Evolutionary conservation across 1,284 basidiomycete genomes (phyloP).

Genomic region (Cryptococcus sp.): DNA sequence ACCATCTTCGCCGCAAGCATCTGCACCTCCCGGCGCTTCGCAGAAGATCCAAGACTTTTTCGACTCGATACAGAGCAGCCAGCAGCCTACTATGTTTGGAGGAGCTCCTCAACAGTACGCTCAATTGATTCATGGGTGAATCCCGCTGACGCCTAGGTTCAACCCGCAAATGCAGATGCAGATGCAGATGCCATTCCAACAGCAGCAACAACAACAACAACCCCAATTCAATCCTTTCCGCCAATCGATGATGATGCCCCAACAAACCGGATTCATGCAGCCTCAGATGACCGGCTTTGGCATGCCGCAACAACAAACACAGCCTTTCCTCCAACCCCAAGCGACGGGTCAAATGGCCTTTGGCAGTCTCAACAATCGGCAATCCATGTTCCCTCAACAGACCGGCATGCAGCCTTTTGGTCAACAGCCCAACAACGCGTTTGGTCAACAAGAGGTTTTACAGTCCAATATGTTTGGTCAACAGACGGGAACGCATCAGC

Average conservation of each 20-base stretch:
- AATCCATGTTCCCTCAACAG: conserved; percentile 6
- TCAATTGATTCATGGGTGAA: background rate
- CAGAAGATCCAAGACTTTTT: conserved; percentile 77
- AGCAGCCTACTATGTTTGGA: conserved; percentile 47
- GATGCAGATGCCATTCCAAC: conserved; percentile 12
- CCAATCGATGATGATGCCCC: conserved; percentile 52
- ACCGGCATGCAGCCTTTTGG: conserved; percentile 8
- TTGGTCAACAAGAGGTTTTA: background rate
- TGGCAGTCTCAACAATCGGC: conserved; percentile 13
- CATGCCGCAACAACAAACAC: conserved; percentile 19
- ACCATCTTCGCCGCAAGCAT: conserved; percentile 4
- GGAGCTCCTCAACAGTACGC: conserved; percentile 21
- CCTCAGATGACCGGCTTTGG: conserved; percentile 61
- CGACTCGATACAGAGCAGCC: conserved; percentile 77
- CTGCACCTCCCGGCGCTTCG: conserved; percentile 30
- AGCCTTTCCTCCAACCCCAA: conserved; percentile 40
- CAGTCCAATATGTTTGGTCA: conserved; percentile 53
- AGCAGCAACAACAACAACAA: conserved; percentile 46
- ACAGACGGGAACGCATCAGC: conserved; percentile 48
- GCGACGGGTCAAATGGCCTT: conserved; percentile 42
- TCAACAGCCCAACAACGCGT: conserved; percentile 39
- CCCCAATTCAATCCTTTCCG: conserved; percentile 79
- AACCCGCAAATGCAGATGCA: conserved; percentile 19
- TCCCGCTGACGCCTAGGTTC: conserved; percentile 1
- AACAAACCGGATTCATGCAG: conserved; percentile 46